Evolutionary conservation across 73 alveolate genomes (phyloP).

Genomic region (Paramecium octaurelia): DNA sequence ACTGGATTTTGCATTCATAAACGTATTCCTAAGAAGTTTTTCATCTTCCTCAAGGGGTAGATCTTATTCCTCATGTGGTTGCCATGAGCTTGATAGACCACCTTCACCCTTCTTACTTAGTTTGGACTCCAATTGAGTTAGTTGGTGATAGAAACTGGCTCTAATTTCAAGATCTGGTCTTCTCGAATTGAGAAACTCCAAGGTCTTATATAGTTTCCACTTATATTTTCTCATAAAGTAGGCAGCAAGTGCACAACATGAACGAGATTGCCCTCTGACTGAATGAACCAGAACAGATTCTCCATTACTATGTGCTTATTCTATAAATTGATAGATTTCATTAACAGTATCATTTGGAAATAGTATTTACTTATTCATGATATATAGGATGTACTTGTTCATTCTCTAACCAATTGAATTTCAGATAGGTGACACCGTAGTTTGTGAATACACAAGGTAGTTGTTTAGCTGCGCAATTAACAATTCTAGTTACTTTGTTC

Average conservation of each 20-base stretch:
- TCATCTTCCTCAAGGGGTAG: constrained; percentile 71
- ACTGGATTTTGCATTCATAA: constrained; percentile 68
- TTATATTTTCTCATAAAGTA: constrained; percentile 87
- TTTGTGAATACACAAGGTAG: constrained; percentile 66
- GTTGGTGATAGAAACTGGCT: constrained; percentile 73
- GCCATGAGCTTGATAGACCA: constrained; percentile 71
- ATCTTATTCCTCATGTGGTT: constrained; percentile 59
- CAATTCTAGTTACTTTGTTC: constrained; percentile 81
- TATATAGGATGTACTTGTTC: constrained; percentile 62
- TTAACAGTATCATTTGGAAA: constrained; percentile 85
- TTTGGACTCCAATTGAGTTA: constrained; percentile 69
- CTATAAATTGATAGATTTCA: constrained; percentile 86
- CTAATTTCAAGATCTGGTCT: constrained; percentile 87
- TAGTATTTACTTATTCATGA: constrained; percentile 71
- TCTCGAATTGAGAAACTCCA: constrained; percentile 77
- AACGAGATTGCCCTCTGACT: constrained; percentile 88
- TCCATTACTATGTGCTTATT: constrained; percentile 80
- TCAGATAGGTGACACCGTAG: constrained; percentile 71
- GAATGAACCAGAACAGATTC: constrained; percentile 93
- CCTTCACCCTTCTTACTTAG: constrained; percentile 72
- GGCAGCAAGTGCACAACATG: constrained; percentile 86
- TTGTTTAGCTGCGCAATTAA: constrained; percentile 76
- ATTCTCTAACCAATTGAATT: constrained; percentile 72
- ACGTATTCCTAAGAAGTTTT: constrained; percentile 70
- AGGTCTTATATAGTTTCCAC: constrained; percentile 81